These are phyloP conservation scores for Botrytis cinerea DNA, from an alignment of 2,329 filamentous ascomycete species.

Conservation along the genomic window DNA sequence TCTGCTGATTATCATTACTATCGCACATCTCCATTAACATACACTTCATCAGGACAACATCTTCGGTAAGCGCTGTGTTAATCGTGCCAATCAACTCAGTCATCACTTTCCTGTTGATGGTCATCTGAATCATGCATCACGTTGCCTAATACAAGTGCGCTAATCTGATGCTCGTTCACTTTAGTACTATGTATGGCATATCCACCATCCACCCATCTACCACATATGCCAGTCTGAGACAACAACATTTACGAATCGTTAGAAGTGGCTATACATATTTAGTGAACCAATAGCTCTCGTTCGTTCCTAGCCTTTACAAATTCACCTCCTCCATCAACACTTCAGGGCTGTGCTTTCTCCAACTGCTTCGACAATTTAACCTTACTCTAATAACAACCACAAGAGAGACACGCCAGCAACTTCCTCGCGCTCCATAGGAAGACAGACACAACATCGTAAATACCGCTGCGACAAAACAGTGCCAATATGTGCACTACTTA, in stretches of 20 bases:
- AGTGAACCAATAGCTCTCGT: not conserved
- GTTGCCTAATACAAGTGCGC: not conserved
- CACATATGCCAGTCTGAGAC: not conserved
- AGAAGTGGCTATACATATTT: not conserved
- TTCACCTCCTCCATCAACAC: not conserved
- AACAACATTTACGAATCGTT: not conserved
- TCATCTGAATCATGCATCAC: not conserved
- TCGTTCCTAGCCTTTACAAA: not conserved
- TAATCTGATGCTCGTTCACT: not conserved
- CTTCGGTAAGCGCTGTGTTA: not conserved
- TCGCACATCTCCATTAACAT: not conserved
- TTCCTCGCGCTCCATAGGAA: not conserved
- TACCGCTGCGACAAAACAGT: not conserved
- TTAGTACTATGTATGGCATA: not conserved
- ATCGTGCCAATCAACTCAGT: not conserved
- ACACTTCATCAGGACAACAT: not conserved
- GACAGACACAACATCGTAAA: not conserved
- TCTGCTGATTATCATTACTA: not conserved
- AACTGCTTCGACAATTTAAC: no score
- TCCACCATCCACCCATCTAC: not conserved
- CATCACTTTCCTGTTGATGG: not conserved
- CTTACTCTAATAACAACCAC: not conserved
- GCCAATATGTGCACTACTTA: conserved; percentile 19
- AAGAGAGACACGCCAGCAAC: not conserved
- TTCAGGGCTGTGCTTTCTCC: not conserved